Evolutionary conservation across 1,139 yeast genomes (phyloP), one percentile per base, ranked within the genome.

Genomic region (Lodderomyces pseudojiufengensis): DNA sequence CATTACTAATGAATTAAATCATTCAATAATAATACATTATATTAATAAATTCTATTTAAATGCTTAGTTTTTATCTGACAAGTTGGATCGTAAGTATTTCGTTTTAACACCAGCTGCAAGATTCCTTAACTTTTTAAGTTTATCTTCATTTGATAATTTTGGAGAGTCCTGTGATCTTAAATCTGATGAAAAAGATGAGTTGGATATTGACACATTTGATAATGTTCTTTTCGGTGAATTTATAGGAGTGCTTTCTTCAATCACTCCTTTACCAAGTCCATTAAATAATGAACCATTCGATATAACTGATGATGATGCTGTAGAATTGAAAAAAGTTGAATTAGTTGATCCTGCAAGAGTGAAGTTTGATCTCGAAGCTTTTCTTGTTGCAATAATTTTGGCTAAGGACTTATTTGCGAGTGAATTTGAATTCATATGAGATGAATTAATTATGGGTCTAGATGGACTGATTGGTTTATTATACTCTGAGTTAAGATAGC

Each of bases 221-320:
- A 27, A 28, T 24, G 38, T 36, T 18, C 49, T 44, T 29, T 51
- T 51, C 1, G 70, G 68, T 0, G 71, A 59, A 14, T 50, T 54
- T 27, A 52, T 52, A 4, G 71, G 70, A 0, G 72, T 65, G 35
- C 73, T 67, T 38, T 65, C 73, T 39, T 63, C 69, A 4, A 63
- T 48, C 2, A 67, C 60, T 5, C 70, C 72, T 27, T 51, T 55
- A 2, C 71, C 73, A 46, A 65, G 61, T n/a, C 61, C 66, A 9
- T 61, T 54, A 29, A 61, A 50, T 13, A 53, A 54, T 12, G 64
- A 60, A 16, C 47, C 51, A 44, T 55, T 57, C 13, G 36, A 29
- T 39, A 45, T 53, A 18, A 18, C 7, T 18, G 20, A 18, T 7
- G 63, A 50, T 32, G 49, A 42, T 10, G 39, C 33, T 4, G 58